Evolutionary conservation across 140 eudicot species (phyloP), one percentile per base, ranked within the genome.

Genomic region (Erigeron philadelphicus): DNA sequence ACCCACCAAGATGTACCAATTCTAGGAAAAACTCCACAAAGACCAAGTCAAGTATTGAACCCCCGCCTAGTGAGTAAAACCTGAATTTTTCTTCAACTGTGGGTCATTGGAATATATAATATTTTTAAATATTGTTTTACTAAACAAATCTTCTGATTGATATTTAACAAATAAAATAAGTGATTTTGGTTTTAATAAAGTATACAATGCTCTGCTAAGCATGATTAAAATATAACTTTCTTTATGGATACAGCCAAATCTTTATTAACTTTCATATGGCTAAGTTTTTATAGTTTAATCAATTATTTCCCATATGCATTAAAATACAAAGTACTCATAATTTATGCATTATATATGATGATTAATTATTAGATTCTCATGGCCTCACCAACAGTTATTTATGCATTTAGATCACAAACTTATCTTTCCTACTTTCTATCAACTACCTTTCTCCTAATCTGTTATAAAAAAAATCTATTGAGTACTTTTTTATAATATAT

Each of bases 381-480:
- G 50, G 25, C 49, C 49, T 40, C 50, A 62, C 15, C 21, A 35
- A 38, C 40, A 55, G 19, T 55, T 18, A 55, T 55, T 18, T 16
- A 7, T 8, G 61, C 61, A 55, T 55, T 18, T 54, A 17, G 11
- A 3, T 54, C 60, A 17, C 6, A 23, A 31, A 31, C 38, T 59
- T 59, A 23, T 59, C 65, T 11, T 59, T 35, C 48, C 66, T 12
- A 61, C 25, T 61, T 55, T 55, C 12, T 11, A 40, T 40, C 67
- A 13, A 16, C 46, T 61, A 61, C 67, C n/a, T 38, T n/a, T 38
- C 19, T 61, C 45, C 47, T 61, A 61, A 56, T 41, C 67, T 2
- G 41, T n/a, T 0, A 7, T 35, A 62, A 12, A 61, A 12, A 61
- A 46, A 61, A 61, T 6, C 19, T 3, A 4, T 61, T 35, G 7